A percentile compares a stretch with the other conserved stretches of the same genome.
Evolutionary conservation across 2,329 filamentous ascomycete genomes (phyloP).

Genomic region (Phoma sp.): DNA sequence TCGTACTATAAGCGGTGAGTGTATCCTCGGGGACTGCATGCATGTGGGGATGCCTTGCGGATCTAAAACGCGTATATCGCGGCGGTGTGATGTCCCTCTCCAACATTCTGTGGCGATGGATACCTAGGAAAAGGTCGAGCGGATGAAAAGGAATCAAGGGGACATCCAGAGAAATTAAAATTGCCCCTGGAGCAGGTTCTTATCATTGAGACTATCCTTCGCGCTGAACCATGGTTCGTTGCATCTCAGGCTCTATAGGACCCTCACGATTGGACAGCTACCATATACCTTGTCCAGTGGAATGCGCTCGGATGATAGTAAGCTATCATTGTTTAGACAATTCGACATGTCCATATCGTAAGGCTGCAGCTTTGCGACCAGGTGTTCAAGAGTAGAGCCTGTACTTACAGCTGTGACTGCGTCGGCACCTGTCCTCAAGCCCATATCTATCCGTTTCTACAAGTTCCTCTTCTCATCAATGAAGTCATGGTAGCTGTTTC

Average conservation of each 20-base stretch:
- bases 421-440: too few relatives aligned
- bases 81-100: not conserved
- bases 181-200: not conserved
- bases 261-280: conserved; percentile 2
- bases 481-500: not conserved
- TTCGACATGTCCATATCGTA: too few relatives aligned
- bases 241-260: not conserved
- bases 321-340: too few relatives aligned
- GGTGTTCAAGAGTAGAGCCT: too few relatives aligned
- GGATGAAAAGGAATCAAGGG: not conserved
- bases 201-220: conserved; percentile 1
- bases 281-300: conserved; percentile 3
- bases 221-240: conserved; percentile 1
- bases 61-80: conserved; percentile 1
- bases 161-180: too few relatives aligned
- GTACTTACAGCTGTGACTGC: too few relatives aligned
- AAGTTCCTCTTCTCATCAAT: not conserved
- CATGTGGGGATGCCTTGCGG: not conserved
- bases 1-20: not conserved
- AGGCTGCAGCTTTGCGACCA: too few relatives aligned
- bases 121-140: not conserved
- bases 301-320: not conserved
- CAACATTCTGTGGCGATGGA: conserved; percentile 3
- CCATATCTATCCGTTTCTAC: too few relatives aligned
- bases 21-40: too few relatives aligned